Evolutionary conservation across 768 basidiomycete genomes (phyloP), one percentile per base, ranked within the genome.

Genomic region (Phylloporus scabripes): DNA sequence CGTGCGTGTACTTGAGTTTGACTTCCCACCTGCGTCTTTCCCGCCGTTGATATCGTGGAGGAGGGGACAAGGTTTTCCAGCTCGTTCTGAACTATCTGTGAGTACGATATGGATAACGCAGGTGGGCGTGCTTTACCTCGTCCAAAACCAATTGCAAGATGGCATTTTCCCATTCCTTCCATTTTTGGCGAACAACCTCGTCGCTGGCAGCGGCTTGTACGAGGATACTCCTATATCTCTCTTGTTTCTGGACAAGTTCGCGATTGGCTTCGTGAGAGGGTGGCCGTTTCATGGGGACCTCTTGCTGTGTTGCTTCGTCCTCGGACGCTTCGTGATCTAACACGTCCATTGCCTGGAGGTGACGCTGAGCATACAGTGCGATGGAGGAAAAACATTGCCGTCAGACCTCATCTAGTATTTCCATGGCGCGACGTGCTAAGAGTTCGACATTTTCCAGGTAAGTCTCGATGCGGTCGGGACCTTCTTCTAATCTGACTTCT

Each of bases 251-350:
- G 15, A 83, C 76, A 6, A 95, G 74, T 24, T 87, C 81, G 17
- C 68, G 63, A 52, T 95, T 96, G 20, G 87, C 90, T 57, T 87
- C 80, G 57, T 87, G 77, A 0, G 94, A 96, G 1, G 85, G 81
- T 1, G 71, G 70, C 29, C 92, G 75, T 48, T 72, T 66, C 49
- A 78, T 57, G 39, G 68, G 55, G 1, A 65, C 67, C 20, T 77
- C 76, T 53, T 76, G 75, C 14, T 84, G 80, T 26, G 80, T 71
- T 10, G 78, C 74, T 62, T 91, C 89, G 56, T 92, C 89, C 60
- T 91, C 87, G 12, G 85, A 86, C 14, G 87, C 87, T 67, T 96
- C 94, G 38, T 79, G 81, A 57, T 95, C 92, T n/a, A 99, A 70
- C 18, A 94, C 81, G 58, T 92, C 92, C 72, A 92, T 77, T 0